phyloP scores from a whole-genome alignment of 139 green algal genomes.

The Gonium pectorale region DNA sequence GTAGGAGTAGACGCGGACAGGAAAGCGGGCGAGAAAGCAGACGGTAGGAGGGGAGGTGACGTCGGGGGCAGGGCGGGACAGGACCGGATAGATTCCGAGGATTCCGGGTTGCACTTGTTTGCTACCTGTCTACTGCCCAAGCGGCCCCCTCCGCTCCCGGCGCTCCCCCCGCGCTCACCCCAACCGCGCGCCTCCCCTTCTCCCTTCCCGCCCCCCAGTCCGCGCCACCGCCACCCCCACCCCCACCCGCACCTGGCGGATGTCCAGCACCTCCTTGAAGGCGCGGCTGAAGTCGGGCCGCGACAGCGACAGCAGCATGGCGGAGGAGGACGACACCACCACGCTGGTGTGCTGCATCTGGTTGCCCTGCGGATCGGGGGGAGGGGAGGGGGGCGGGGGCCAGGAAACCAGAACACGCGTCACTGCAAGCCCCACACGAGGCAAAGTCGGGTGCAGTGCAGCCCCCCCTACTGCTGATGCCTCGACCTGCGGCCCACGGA shows the following conservation, averaged over 20 bases:
- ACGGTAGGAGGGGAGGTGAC: no score
- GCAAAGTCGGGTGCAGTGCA: background rate
- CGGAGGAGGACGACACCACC: conserved; percentile 17
- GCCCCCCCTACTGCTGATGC: no score
- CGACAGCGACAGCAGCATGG: conserved; percentile 44
- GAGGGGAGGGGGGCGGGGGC: background rate
- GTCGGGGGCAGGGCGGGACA: no score
- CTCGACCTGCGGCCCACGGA: background rate
- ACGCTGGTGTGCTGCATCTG: conserved; percentile 33
- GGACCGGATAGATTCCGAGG: no score
- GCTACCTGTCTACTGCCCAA: no score
- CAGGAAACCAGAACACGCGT: background rate
- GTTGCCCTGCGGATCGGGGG: background rate
- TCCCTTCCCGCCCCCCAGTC: background rate
- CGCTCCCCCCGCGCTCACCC: no score
- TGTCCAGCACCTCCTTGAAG: conserved; percentile 48
- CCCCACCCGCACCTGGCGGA: conserved; percentile 27
- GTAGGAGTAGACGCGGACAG: no score
- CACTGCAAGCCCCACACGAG: background rate
- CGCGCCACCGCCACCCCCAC: background rate
- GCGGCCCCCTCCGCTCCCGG: no score
- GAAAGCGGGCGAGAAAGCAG: no score
- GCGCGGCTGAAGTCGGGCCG: conserved; percentile 31
- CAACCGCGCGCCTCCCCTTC: background rate
- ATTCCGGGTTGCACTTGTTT: no score